Evolutionary conservation across 2,329 filamentous ascomycete genomes (phyloP).

Genomic region (Aspergillus sp.): DNA sequence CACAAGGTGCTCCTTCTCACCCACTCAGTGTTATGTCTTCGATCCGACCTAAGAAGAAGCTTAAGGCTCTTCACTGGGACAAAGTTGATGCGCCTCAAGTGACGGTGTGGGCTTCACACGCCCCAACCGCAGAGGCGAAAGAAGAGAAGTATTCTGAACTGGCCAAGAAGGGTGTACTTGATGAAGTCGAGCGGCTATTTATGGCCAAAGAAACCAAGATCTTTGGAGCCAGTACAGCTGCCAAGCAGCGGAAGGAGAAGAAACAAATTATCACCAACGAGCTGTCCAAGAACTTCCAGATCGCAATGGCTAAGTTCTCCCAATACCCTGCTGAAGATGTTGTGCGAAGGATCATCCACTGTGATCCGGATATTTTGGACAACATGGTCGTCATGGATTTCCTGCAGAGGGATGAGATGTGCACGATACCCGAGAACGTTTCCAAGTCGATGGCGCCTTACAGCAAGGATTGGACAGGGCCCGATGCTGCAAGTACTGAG

Average conservation of each 20-base stretch:
- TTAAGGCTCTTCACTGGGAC: conserved; percentile 98
- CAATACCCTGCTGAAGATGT: conserved; percentile 76
- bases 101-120: conserved; percentile 87
- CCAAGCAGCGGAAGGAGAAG: conserved; percentile 83
- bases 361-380: conserved; percentile 81
- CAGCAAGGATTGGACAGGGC: conserved; percentile 92
- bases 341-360: conserved; percentile 91
- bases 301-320: conserved; percentile 92
- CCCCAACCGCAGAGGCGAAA: conserved; percentile 78
- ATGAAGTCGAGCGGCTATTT: conserved; percentile 96
- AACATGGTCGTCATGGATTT: conserved; percentile 96
- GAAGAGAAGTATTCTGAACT: conserved; percentile 96
- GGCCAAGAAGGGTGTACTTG: conserved; percentile 88
- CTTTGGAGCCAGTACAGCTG: conserved; percentile 59
- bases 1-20: conserved; percentile 50
- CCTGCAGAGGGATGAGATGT: conserved; percentile 84
- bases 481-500: conserved; percentile 69
- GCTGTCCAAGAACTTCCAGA: conserved; percentile 84
- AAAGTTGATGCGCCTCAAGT: conserved; percentile 90
- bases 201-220: conserved; percentile 95
- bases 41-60: conserved; percentile 94
- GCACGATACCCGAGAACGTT: conserved; percentile 85
- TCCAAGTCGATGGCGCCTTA: conserved; percentile 91
- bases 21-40: conserved; percentile 68
- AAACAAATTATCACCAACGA: conserved; percentile 94